Evolutionary conservation across 139 green algal genomes (phyloP).

Genomic region (Spirogloea muscicola): DNA sequence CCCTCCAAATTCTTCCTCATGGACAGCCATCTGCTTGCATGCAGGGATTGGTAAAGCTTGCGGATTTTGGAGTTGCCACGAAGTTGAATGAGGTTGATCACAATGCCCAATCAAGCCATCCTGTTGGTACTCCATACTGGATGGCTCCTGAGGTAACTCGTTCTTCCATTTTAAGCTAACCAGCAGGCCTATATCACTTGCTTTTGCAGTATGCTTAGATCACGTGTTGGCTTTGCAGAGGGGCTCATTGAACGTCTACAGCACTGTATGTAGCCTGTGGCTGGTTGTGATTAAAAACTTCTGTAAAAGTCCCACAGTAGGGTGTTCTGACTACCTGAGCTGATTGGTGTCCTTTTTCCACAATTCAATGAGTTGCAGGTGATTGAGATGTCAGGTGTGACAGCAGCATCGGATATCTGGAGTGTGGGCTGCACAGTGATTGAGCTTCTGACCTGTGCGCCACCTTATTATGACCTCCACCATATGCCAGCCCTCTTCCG

Average conservation of each 20-base stretch:
- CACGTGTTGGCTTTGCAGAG: too few species aligned
- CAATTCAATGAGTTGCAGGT: slow-evolving; percentile 98
- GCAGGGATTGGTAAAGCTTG: slow-evolving; percentile 91
- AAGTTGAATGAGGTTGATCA: slow-evolving; percentile 65
- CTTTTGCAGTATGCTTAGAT: too few species aligned
- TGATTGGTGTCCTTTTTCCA: too few species aligned
- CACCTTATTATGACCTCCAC: slow-evolving; percentile 93
- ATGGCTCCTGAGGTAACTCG: slow-evolving; percentile 49
- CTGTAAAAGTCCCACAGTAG: too few species aligned
- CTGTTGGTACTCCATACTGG: slow-evolving; percentile 83
- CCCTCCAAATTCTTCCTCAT: too few species aligned
- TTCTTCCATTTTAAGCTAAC: too few species aligned
- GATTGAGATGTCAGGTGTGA: slow-evolving; percentile 89
- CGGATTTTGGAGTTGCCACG: slow-evolving; percentile 94
- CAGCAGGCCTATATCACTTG: too few species aligned
- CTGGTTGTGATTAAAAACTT: too few species aligned
- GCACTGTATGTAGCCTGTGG: too few species aligned
- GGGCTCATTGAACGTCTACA: too few species aligned
- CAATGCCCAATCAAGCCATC: slow-evolving; percentile 51
- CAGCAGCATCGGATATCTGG: slow-evolving; percentile 88
- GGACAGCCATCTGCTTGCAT: too few species aligned
- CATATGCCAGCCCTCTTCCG: slow-evolving; percentile 89
- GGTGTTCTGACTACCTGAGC: too few species aligned
- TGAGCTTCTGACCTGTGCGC: slow-evolving; percentile 88
- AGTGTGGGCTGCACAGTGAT: slow-evolving; percentile 88